These are phyloP conservation scores for Senecio squalidus DNA, from an alignment of 140 eudicot species.

Conservation along the genomic window DNA sequence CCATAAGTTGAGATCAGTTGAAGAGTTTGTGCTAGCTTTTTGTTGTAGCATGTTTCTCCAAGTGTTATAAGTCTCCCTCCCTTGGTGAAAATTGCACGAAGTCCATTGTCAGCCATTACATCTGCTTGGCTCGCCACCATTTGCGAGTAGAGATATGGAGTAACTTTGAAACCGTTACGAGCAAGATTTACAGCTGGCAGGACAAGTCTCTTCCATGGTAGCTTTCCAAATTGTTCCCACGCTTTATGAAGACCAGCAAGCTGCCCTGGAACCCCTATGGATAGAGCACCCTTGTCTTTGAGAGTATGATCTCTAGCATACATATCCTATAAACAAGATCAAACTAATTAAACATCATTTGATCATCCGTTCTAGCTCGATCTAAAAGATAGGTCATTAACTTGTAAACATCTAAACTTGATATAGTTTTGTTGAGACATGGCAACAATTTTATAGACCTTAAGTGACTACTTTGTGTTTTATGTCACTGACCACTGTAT, in stretches of 20 bases:
- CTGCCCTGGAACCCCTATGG: constrained; percentile 56
- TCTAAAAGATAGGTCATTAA: no score
- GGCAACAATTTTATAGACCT: neutral
- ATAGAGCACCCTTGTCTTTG: constrained; percentile 33
- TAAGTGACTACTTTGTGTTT: neutral
- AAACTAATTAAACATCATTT: neutral
- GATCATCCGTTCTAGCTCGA: neutral
- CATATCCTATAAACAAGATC: constrained; percentile 23
- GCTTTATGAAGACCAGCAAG: constrained; percentile 44
- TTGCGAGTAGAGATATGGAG: constrained; percentile 37
- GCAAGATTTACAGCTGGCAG: constrained; percentile 40
- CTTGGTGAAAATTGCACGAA: constrained; percentile 27
- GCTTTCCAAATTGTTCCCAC: constrained; percentile 44
- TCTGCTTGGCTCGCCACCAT: constrained; percentile 27
- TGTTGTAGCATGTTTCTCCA: constrained; percentile 34
- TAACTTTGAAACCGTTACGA: constrained; percentile 34
- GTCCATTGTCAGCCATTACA: constrained; percentile 45
- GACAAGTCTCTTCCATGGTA: constrained; percentile 49
- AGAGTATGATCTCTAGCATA: constrained; percentile 30
- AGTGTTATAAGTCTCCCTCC: constrained; percentile 35
- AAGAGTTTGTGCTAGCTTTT: constrained; percentile 30
- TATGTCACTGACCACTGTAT: no score
- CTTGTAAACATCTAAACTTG: neutral
- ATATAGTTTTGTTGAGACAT: neutral
- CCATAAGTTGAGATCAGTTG: constrained; percentile 22